These are phyloP conservation scores for Paraphoma sp. DNA, from an alignment of 2,329 filamentous ascomycete species.

Conservation along the genomic window DNA sequence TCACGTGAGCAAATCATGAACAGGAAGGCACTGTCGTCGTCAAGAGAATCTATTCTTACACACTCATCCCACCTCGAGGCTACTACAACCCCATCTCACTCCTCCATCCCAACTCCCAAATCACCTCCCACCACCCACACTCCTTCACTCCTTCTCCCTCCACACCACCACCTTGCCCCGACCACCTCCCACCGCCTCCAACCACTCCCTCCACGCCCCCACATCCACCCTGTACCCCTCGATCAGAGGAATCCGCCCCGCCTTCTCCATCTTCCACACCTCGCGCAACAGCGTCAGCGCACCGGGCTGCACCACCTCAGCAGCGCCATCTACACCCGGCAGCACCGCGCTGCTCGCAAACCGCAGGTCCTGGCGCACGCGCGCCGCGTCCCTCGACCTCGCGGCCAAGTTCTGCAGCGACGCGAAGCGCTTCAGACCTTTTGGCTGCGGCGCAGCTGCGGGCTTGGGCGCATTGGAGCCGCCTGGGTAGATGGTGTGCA, in stretches of 20 bases:
- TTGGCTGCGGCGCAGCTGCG: neutral
- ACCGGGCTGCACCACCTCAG: neutral
- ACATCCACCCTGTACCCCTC: slow-evolving; percentile 29
- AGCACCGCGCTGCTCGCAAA: slow-evolving; percentile 10
- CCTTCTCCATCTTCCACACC: slow-evolving; percentile 24
- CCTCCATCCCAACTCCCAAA: neutral
- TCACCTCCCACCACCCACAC: neutral
- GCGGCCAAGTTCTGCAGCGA: slow-evolving; percentile 14
- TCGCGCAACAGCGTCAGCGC: slow-evolving; percentile 17
- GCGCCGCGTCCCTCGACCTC: neutral
- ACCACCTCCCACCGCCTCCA: slow-evolving; percentile 31
- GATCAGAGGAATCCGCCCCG: slow-evolving; percentile 26
- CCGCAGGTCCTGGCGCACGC: slow-evolving; percentile 4
- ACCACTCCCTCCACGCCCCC: slow-evolving; percentile 15
- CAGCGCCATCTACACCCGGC: neutral
- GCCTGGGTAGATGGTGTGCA: slow-evolving; percentile 15
- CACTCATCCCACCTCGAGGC: no score
- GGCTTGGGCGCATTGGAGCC: neutral
- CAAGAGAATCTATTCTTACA: no score
- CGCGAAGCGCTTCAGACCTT: slow-evolving; percentile 8
- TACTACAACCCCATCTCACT: neutral
- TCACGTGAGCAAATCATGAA: no score
- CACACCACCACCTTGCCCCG: slow-evolving; percentile 43
- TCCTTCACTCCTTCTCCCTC: slow-evolving; percentile 10
- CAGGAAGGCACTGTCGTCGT: no score